Conservation (phyloP, 768 basidiomycete species). For the Rhizopogon vulgaris region DNA sequence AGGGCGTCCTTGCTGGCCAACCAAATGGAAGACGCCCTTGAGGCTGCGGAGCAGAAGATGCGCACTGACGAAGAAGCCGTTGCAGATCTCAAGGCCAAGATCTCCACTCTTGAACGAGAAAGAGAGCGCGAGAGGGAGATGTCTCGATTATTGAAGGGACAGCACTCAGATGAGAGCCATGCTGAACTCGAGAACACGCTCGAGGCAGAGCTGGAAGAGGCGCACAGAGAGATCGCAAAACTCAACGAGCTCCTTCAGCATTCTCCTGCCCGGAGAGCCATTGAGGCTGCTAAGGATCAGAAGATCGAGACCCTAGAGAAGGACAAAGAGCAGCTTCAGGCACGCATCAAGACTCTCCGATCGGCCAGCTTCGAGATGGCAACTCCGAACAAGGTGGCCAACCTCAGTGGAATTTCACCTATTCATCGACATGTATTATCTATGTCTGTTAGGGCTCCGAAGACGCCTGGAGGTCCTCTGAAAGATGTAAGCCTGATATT, state of each 20-base stretch:
- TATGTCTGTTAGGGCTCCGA: conserved; percentile 63
- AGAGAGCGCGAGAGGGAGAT: conserved; percentile 31
- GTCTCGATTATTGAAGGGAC: conserved; percentile 13
- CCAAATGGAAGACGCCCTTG: conserved; percentile 73
- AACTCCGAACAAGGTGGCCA: conserved; percentile 54
- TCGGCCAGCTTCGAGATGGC: conserved; percentile 43
- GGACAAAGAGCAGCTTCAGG: conserved; percentile 71
- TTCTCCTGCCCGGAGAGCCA: conserved; percentile 70
- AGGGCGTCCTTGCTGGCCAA: conserved; percentile 49
- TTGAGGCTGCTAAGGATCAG: conserved; percentile 70
- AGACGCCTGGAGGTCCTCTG: conserved; percentile 74
- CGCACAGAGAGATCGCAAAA: conserved; percentile 68
- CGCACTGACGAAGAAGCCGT: conserved; percentile 50
- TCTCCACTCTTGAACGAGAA: conserved; percentile 55
- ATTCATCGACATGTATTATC: conserved; percentile 67
- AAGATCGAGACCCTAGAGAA: conserved; percentile 72
- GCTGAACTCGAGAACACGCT: conserved; percentile 56
- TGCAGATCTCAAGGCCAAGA: conserved; percentile 42
- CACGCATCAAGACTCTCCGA: conserved; percentile 57
- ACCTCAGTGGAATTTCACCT: conserved; percentile 62
- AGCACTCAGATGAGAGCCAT: conserved; percentile 30
- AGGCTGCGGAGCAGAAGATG: conserved; percentile 71
- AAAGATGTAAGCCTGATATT: conserved; percentile 51
- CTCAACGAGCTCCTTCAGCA: conserved; percentile 62
- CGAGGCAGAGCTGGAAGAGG: conserved; percentile 72